Base-by-base conservation (phyloP, 1,139 yeast species). In the Suhomyces yuchorum region DNA sequence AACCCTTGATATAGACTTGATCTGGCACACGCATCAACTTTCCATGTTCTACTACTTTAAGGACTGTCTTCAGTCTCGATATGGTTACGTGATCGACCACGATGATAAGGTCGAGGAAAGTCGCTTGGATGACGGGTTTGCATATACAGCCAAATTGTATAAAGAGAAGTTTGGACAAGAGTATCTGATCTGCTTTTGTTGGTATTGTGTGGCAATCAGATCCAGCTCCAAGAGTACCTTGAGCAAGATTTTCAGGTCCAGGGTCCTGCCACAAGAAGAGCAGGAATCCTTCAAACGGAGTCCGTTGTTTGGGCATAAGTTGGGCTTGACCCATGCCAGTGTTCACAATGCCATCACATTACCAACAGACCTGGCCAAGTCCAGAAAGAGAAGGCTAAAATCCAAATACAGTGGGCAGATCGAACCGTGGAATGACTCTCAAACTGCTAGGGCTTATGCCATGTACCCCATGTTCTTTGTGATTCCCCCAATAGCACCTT, bases 21-120 rank as follows among this genome's bases (percentile, higher is more conserved):
- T 67, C 1, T 72, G 77, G 77, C 75, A 69, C 47, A 71, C 77
- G 8, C 75, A 72, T 50, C 74, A 68, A 48, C 56, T 72, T 26
- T 55, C 61, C 3, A 60, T 65, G 37, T 44, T 40, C 17, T 53
- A 53, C 22, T 72, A 73, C 51, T 57, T 59, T 40, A 43, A 54
- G 2, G 62, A 59, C 43, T 64, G 67, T 42, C 43, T 48, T 24
- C 37, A 39, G 5, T 39, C 48, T n/a, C 35, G 36, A 9, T 30
- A 48, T n/a, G 40, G 40, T 4, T 20, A 34, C 20, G 59, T 65
- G 22, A 50, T 66, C 24, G 67, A 66, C 53, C 71, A 67, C 40
- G 67, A 66, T 39, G 70, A 67, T 45, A 65, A 65, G 49, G 56
- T 66, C 19, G 66, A 59, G 17, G 61, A 56, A 35, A 49, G 56